These are phyloP conservation scores for Cornus controversa DNA, from an alignment of 148 eudicot species.

Conservation along the genomic window DNA sequence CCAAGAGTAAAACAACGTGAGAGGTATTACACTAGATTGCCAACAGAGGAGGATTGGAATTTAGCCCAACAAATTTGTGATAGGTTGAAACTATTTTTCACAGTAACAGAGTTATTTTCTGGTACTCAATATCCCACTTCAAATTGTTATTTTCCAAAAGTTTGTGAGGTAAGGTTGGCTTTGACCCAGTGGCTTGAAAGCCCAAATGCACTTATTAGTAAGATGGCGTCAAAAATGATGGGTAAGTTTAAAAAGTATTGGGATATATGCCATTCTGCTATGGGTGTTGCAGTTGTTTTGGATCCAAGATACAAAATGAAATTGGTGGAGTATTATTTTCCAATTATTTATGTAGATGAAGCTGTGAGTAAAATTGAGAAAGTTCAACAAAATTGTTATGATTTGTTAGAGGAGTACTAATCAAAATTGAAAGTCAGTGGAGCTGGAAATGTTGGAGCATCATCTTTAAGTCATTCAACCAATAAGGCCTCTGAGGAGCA, in stretches of 20 bases:
- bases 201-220: neutral
- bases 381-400: neutral
- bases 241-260: conserved; percentile 7
- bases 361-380: neutral
- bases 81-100: conserved; percentile 13
- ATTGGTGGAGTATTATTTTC: neutral
- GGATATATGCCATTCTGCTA: neutral
- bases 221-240: neutral
- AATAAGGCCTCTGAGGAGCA: too few species aligned
- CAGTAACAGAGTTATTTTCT: conserved; percentile 14
- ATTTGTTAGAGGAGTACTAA: too few species aligned
- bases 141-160: conserved; percentile 1
- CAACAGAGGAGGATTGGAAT: conserved; percentile 19
- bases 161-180: neutral
- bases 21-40: too few species aligned
- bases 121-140: neutral
- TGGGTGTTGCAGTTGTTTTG: neutral
- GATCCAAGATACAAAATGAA: conserved; percentile 5
- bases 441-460: too few species aligned
- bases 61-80: conserved; percentile 5
- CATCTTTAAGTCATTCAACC: too few species aligned
- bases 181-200: neutral
- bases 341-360: neutral
- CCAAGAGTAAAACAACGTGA: too few species aligned
- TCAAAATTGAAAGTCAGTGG: too few species aligned